Evolutionary conservation across 148 eudicot genomes (phyloP).

Genomic region (Chenopodium berlandieri): DNA sequence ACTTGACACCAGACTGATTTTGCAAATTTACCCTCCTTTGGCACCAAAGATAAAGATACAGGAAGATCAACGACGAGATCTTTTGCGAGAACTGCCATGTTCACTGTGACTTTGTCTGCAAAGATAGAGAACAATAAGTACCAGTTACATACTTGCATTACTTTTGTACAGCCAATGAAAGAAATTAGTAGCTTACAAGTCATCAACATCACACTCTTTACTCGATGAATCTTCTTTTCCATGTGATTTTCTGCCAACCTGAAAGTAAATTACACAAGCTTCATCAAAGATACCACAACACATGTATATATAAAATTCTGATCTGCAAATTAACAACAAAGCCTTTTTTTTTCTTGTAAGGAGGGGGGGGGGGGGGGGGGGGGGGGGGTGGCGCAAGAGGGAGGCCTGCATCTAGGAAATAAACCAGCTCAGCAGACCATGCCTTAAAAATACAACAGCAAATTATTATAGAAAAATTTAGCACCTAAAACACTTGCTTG

Average conservation of each 20-base stretch:
- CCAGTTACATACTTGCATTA: neutral
- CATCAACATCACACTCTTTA: constrained; percentile 44
- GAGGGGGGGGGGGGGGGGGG: no score
- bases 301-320: neutral
- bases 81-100: constrained; percentile 37
- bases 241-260: constrained; percentile 32
- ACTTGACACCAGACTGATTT: neutral
- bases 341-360: neutral
- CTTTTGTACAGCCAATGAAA: neutral
- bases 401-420: no score
- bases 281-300: neutral
- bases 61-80: constrained; percentile 30
- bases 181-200: constrained; percentile 18
- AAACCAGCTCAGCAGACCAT: neutral
- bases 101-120: constrained; percentile 38
- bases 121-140: constrained; percentile 7
- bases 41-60: neutral
- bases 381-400: no score
- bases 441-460: neutral
- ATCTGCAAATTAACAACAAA: neutral
- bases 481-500: neutral
- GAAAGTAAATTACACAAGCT: constrained; percentile 20
- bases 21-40: neutral
- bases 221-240: constrained; percentile 41
- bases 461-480: neutral